phyloP scores from a whole-genome alignment of 345 rosid genomes.

The Camelina neglecta region DNA sequence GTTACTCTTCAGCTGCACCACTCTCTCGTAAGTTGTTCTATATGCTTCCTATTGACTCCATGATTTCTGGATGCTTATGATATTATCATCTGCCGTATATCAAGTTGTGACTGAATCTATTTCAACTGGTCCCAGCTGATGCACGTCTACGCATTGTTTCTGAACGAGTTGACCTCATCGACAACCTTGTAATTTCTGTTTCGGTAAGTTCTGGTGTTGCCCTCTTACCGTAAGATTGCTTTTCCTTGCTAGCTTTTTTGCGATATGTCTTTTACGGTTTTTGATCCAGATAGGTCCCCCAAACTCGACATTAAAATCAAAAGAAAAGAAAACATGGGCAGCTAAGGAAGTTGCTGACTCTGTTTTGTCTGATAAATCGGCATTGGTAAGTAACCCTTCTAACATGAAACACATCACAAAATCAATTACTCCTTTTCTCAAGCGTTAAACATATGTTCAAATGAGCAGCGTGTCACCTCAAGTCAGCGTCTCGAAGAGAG shows the following conservation, averaged over 20 bases:
- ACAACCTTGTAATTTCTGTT: constrained; percentile 84
- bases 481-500: constrained; percentile 90
- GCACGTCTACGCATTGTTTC: constrained; percentile 91
- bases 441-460: constrained; percentile 14
- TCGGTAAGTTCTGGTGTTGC: constrained; percentile 53
- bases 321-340: constrained; percentile 80
- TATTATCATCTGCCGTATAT: not conserved
- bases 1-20: constrained; percentile 96
- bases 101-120: constrained; percentile 26
- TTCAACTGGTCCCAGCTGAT: constrained; percentile 64
- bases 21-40: constrained; percentile 69
- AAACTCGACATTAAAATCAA: constrained; percentile 70
- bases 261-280: constrained; percentile 44
- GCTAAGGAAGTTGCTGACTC: constrained; percentile 95
- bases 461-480: constrained; percentile 85
- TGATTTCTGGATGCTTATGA: not conserved
- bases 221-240: constrained; percentile 10
- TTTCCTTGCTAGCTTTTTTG: constrained; percentile 10
- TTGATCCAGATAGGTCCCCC: constrained; percentile 96
- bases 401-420: not conserved
- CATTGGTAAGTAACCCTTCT: constrained; percentile 61
- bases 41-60: constrained; percentile 12
- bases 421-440: constrained; percentile 6
- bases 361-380: constrained; percentile 89
- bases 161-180: constrained; percentile 83